Percentiles rank a stretch among this genome's conserved stretches.
phyloP scores from a whole-genome alignment of 1,284 basidiomycete genomes.

The Coniferiporia weirii region DNA sequence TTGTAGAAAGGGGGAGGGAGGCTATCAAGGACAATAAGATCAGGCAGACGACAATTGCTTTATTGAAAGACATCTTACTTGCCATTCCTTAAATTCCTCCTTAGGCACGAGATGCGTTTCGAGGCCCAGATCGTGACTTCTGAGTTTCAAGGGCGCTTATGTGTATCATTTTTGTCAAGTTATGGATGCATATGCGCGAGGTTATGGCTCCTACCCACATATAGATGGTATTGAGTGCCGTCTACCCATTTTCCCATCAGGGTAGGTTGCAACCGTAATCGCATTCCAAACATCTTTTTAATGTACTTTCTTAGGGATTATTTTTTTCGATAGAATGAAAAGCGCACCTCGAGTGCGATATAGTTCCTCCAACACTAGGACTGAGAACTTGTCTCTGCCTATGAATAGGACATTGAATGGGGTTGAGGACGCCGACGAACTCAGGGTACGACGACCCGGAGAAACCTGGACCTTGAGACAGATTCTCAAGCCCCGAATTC shows the following conservation, averaged over 20 bases:
- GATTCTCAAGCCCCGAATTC: not conserved
- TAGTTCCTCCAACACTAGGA: constrained; percentile 49
- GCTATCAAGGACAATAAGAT: constrained; percentile 26
- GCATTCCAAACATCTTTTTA: constrained; percentile 55
- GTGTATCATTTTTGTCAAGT: constrained; percentile 1
- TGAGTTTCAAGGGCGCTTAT: constrained; percentile 53
- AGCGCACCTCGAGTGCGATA: constrained; percentile 43
- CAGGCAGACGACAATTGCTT: constrained; percentile 1
- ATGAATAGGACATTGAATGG: constrained; percentile 58
- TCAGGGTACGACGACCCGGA: not conserved
- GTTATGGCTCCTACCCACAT: constrained; percentile 35
- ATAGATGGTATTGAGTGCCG: constrained; percentile 44
- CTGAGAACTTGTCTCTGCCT: constrained; percentile 72
- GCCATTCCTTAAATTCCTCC: constrained; percentile 53
- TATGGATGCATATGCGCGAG: constrained; percentile 1
- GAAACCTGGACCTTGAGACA: not conserved
- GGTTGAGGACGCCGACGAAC: not conserved
- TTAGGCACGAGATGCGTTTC: constrained; percentile 59
- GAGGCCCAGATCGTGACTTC: constrained; percentile 44
- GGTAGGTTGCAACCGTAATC: constrained; percentile 55
- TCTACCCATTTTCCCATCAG: constrained; percentile 49
- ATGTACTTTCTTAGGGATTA: constrained; percentile 2
- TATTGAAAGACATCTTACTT: constrained; percentile 32
- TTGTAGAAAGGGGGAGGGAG: constrained; percentile 42
- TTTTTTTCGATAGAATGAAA: constrained; percentile 6